Evolutionary conservation across 2,329 filamentous ascomycete genomes (phyloP), one percentile per base, ranked within the genome.

Genomic region (Fusarium caatingaense): DNA sequence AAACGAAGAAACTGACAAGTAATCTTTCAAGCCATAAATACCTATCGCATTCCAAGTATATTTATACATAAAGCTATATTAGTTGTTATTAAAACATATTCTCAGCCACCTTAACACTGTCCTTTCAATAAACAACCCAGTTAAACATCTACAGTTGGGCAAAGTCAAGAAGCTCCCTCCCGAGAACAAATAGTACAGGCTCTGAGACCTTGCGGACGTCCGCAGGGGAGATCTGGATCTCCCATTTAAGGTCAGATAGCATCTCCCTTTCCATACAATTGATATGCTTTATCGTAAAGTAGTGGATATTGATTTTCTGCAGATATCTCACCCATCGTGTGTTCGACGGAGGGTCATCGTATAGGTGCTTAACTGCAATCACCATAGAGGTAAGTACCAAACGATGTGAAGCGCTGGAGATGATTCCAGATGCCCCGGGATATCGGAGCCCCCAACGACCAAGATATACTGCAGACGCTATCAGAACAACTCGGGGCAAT

Each of bases 231-330:
- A 32, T 51, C 8, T n/a, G 16, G 37, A 53, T 11, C 10, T 57
- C 20, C 46, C 55, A 57, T 2, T 11, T 18, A 25, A 57, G 32
- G 28, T 57, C 46, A 10, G n/a, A 12, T 27, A 57, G 7, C 34
- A 57, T 57, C 25, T 57, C 55, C 9, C 18, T 41, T 27, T 57
- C 55, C 55, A 57, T 57, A 10, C 32, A 42, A n/a, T 57, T 57
- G 4, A 57, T 25, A 7, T 32, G 7, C 5, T 42, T 47, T 12
- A 53, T 4, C 6, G 12, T 20, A 10, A 57, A 57, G 18, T 53
- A 16, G 8, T 41, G 34, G 18, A 51, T 57, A 8, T 30, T 20
- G 10, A 7, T 57, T 8, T 42, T 30, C 5, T 41, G 16, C 16
- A 57, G 20, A 16, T 25, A 32, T 27, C 20, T 57, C 12, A 57